Evolutionary conservation across 371 early-diverging fungal genomes (phyloP).

Genomic region (Chytridium lagenaria): DNA sequence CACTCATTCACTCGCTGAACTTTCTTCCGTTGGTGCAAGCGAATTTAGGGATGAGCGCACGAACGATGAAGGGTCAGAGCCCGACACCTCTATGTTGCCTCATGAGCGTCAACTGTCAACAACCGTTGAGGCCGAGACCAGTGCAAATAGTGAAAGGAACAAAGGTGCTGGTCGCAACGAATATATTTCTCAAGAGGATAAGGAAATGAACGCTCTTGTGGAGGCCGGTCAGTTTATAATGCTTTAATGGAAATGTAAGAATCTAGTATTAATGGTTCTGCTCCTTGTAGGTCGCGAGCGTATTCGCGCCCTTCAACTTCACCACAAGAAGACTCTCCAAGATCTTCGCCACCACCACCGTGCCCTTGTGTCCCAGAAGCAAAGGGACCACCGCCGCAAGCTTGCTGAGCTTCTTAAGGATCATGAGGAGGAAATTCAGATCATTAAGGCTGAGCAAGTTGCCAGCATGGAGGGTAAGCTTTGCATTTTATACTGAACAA

Average conservation of each 20-base stretch:
- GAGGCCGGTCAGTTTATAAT: slow-evolving; percentile 22
- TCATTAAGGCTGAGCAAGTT: slow-evolving; percentile 44
- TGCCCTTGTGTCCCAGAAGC: slow-evolving; percentile 25
- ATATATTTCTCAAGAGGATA: slow-evolving; percentile 12
- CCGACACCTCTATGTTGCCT: background rate
- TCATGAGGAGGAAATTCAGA: slow-evolving; percentile 44
- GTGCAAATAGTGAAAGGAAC: slow-evolving; percentile 20
- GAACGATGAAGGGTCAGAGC: slow-evolving; percentile 6
- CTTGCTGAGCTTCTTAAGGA: slow-evolving; percentile 40
- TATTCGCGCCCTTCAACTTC: slow-evolving; percentile 8
- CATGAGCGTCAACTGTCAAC: background rate
- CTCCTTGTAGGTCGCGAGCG: slow-evolving; percentile 34
- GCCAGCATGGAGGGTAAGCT: slow-evolving; percentile 34
- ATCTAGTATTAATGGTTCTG: no score
- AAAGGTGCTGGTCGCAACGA: slow-evolving; percentile 7
- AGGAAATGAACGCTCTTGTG: slow-evolving; percentile 19
- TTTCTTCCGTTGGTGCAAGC: slow-evolving; percentile 9
- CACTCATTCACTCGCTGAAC: background rate
- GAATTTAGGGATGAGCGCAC: background rate
- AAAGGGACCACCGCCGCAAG: slow-evolving; percentile 45
- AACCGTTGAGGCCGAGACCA: slow-evolving; percentile 22
- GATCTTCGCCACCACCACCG: slow-evolving; percentile 39
- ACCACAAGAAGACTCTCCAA: slow-evolving; percentile 37
- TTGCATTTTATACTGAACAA: background rate
- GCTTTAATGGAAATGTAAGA: background rate